Percentiles rank a stretch among this genome's conserved stretches.
Evolutionary conservation across 257 asterid species (phyloP).

Genomic region (Hygrophila difformis): DNA sequence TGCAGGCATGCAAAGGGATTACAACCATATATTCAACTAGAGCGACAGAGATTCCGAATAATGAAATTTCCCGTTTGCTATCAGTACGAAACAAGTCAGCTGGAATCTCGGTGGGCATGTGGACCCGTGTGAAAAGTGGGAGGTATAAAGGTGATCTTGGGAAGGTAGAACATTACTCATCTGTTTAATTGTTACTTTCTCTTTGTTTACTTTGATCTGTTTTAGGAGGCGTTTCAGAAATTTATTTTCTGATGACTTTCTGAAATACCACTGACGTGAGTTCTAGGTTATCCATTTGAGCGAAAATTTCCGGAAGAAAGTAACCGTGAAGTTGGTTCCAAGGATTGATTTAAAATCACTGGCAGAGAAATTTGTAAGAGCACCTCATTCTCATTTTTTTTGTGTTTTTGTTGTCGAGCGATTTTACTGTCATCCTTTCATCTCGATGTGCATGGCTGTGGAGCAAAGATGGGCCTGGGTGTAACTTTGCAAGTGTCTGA

Average conservation of each 20-base stretch:
- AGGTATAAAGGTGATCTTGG: constrained; percentile 95
- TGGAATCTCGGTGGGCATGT: constrained; percentile 71
- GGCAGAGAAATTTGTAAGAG: constrained; percentile 89
- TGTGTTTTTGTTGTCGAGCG: not conserved
- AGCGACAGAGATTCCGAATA: constrained; percentile 45
- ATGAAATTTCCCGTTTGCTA: constrained; percentile 54
- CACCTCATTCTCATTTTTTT: constrained; percentile 3
- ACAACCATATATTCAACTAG: constrained; percentile 57
- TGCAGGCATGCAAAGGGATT: constrained; percentile 85
- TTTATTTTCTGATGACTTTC: constrained; percentile 10
- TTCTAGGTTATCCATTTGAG: constrained; percentile 69
- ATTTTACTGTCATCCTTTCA: not conserved
- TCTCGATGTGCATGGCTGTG: not conserved
- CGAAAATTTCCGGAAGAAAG: constrained; percentile 58
- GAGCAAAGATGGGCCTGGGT: too few relatives aligned
- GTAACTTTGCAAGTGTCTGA: not conserved
- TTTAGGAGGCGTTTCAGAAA: constrained; percentile 1
- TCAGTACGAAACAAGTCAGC: constrained; percentile 51
- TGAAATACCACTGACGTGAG: constrained; percentile 15
- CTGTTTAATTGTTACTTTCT: constrained; percentile 8
- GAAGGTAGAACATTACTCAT: constrained; percentile 36
- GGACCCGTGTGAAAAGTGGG: constrained; percentile 96
- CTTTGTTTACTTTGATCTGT: constrained; percentile 11
- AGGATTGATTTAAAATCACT: constrained; percentile 80
- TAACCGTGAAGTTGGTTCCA: constrained; percentile 77